Evolutionary conservation across 805 yeast species (phyloP).

Genomic region (Kodamaea neixiangensis): DNA sequence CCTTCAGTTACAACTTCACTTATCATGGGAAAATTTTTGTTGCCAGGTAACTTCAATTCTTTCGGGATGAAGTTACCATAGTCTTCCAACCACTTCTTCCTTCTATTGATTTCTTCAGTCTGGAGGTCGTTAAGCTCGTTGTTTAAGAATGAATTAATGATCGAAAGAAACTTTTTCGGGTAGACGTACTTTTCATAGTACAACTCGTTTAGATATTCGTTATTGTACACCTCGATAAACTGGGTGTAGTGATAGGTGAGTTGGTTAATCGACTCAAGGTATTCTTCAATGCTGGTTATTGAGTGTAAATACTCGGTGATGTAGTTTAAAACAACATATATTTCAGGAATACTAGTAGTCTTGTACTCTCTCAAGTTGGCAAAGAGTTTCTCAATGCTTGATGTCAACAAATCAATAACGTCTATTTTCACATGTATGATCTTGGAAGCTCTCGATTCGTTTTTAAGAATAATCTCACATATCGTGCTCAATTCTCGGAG

Average conservation of each 20-base stretch:
- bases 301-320: constrained; percentile 7
- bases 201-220: constrained; percentile 38
- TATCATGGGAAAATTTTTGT: constrained; percentile 34
- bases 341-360: constrained; percentile 25
- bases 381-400: constrained; percentile 18
- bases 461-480: constrained; percentile 36
- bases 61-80: constrained; percentile 45
- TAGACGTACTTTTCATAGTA: constrained; percentile 42
- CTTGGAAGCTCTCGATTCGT: constrained; percentile 33
- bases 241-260: constrained; percentile 38
- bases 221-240: constrained; percentile 33
- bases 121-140: constrained; percentile 34
- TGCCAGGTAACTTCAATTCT: constrained; percentile 42
- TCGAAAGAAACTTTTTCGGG: constrained; percentile 35
- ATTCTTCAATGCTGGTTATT: constrained; percentile 13
- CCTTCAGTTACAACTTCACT: constrained; percentile 47
- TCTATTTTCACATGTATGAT: background rate
- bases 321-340: constrained; percentile 12
- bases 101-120: constrained; percentile 33
- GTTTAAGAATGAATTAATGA: constrained; percentile 35
- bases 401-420: constrained; percentile 14
- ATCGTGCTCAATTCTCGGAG: constrained; percentile 46
- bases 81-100: constrained; percentile 37
- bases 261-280: constrained; percentile 29
- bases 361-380: constrained; percentile 25